A percentile compares a stretch with the other conserved stretches of the same genome.
phyloP scores from a whole-genome alignment of 2,329 filamentous ascomycete species.

The Claviceps lovelessii region DNA sequence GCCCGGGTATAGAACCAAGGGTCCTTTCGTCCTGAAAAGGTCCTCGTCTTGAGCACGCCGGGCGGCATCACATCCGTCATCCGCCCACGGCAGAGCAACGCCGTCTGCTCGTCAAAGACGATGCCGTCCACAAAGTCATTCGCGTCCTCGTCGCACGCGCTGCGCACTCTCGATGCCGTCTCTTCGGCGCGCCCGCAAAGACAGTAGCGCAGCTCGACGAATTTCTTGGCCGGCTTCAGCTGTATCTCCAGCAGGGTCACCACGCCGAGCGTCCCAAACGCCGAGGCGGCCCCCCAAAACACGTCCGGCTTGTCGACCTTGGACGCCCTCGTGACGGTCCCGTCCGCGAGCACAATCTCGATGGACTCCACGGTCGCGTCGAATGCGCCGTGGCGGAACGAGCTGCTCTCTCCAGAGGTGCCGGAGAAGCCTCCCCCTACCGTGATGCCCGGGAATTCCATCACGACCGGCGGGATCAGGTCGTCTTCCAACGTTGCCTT shows the following conservation, averaged over 20 bases:
- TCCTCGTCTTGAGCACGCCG: slow-evolving; percentile 32
- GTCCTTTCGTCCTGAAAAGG: slow-evolving; percentile 44
- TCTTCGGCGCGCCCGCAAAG: slow-evolving; percentile 34
- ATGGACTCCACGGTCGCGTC: slow-evolving; percentile 47
- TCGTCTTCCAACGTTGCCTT: slow-evolving; percentile 48
- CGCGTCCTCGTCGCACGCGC: slow-evolving; percentile 23
- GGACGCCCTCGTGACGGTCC: slow-evolving; percentile 43
- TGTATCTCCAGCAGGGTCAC: slow-evolving; percentile 49
- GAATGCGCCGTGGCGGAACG: slow-evolving; percentile 60
- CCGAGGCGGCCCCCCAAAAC: slow-evolving; percentile 50
- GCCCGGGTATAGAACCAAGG: slow-evolving; percentile 69
- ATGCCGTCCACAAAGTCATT: slow-evolving; percentile 65
- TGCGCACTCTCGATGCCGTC: slow-evolving; percentile 33
- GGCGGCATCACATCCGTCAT: slow-evolving; percentile 39
- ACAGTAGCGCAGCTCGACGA: slow-evolving; percentile 46
- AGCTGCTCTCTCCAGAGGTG: slow-evolving; percentile 55
- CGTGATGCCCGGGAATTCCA: slow-evolving; percentile 66
- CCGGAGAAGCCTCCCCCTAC: slow-evolving; percentile 58
- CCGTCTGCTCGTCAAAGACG: slow-evolving; percentile 47
- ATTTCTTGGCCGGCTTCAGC: slow-evolving; percentile 38
- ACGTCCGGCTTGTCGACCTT: slow-evolving; percentile 33
- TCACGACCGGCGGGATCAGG: slow-evolving; percentile 56
- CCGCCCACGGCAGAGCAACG: slow-evolving; percentile 47
- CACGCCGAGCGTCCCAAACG: slow-evolving; percentile 53
- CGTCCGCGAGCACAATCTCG: slow-evolving; percentile 57